Conservation (phyloP, 2,329 filamentous ascomycete species). For the Aspergillus japonicus region DNA sequence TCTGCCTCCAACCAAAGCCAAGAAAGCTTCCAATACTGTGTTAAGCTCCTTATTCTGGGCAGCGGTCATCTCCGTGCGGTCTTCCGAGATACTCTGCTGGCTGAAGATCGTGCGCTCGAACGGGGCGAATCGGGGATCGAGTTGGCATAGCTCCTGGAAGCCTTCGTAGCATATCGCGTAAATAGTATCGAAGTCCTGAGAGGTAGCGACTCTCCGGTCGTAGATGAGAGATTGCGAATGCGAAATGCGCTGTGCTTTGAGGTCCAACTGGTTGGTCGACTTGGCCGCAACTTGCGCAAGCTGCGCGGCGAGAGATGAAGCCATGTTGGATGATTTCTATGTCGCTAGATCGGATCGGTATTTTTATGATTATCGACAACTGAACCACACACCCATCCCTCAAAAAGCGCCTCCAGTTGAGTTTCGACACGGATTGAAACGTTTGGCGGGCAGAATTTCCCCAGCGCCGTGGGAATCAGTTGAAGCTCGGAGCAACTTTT, state of each 20-base stretch:
- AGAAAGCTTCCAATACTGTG: slow-evolving; percentile 73
- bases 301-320: slow-evolving; percentile 86
- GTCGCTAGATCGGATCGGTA: neutral
- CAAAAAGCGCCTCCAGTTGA: slow-evolving; percentile 7
- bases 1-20: slow-evolving; percentile 73
- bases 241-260: slow-evolving; percentile 86
- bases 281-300: slow-evolving; percentile 87
- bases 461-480: slow-evolving; percentile 11
- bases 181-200: slow-evolving; percentile 86
- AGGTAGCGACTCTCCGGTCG: slow-evolving; percentile 77
- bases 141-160: slow-evolving; percentile 83
- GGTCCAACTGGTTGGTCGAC: slow-evolving; percentile 84
- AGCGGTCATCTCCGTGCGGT: slow-evolving; percentile 78
- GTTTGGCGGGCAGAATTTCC: slow-evolving; percentile 15
- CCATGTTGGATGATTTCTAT: slow-evolving; percentile 55
- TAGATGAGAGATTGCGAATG: slow-evolving; percentile 96
- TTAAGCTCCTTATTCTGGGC: slow-evolving; percentile 81
- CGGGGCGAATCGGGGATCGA: slow-evolving; percentile 74
- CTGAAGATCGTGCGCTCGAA: slow-evolving; percentile 84
- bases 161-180: slow-evolving; percentile 85
- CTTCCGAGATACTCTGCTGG: slow-evolving; percentile 86
- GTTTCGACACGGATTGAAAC: slow-evolving; percentile 1
- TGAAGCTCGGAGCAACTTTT: slow-evolving; percentile 32
- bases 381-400: slow-evolving; percentile 22
- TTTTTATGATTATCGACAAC: slow-evolving; percentile 11